These are phyloP conservation scores for Plantago ovata DNA, from an alignment of 257 asterid species.

Conservation along the genomic window DNA sequence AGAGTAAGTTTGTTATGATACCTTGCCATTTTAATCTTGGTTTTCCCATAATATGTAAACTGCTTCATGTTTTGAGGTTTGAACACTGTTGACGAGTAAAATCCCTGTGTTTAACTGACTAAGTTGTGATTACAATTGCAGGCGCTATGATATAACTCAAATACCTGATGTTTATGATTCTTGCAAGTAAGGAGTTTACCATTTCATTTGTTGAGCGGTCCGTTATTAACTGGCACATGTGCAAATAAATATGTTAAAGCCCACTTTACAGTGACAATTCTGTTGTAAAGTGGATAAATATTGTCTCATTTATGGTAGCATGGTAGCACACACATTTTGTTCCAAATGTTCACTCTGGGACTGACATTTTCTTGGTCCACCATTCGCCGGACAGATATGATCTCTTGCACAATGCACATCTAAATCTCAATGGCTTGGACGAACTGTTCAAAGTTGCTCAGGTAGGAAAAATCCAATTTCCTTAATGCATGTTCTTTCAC, in stretches of 20 bases:
- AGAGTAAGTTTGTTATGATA: conserved; percentile 44
- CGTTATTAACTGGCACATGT: conserved; percentile 8
- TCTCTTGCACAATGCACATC: conserved; percentile 93
- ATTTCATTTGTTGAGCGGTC: conserved; percentile 1
- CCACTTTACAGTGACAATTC: not conserved
- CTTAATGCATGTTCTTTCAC: conserved; percentile 10
- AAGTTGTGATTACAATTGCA: conserved; percentile 32
- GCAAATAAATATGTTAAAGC: conserved; percentile 1
- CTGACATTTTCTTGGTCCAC: conserved; percentile 11
- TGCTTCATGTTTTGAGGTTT: conserved; percentile 1
- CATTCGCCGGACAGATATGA: conserved; percentile 60
- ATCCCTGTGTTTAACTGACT: conserved; percentile 23
- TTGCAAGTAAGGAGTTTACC: conserved; percentile 70
- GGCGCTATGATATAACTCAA: conserved; percentile 88
- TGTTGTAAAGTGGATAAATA: conserved; percentile 2
- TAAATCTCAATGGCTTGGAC: conserved; percentile 68
- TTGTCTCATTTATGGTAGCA: not conserved
- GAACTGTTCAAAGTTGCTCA: conserved; percentile 94
- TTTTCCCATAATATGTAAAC: conserved; percentile 5
- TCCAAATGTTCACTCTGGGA: conserved; percentile 9
- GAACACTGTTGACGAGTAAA: not conserved
- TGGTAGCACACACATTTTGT: too few species aligned
- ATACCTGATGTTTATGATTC: conserved; percentile 99
- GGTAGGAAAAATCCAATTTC: conserved; percentile 39
- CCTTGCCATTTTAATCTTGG: not conserved